Evolutionary conservation across 805 yeast species (phyloP), one percentile per base, ranked within the genome.

Genomic region (Saccharomyces paradoxus): DNA sequence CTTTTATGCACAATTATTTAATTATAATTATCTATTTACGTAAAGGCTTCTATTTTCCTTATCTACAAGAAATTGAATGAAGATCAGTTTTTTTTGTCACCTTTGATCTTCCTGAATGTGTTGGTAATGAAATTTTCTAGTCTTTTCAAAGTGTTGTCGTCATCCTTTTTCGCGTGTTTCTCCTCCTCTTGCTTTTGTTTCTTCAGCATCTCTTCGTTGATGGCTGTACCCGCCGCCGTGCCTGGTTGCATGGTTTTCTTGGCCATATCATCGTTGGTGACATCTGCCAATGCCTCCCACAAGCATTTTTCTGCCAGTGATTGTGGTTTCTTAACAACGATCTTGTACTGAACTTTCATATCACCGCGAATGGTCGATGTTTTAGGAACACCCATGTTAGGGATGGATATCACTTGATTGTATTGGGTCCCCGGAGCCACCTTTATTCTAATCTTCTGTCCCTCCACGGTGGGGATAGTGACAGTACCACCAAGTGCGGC

Each of bases 401-500:
- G 88, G 52, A 94, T 82, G 12, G 87, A 83, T 51, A 91, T 80
- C 24, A 76, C 76, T 52, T 83, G 80, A 27, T 92, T 95, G 46
- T 80, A 74, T 65, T 88, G 95, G 0, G 96, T 87, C 1, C 97
- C 98, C 0, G 87, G 74, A 51, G 95, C 84, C 12, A 94, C 84
- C 70, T 83, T 88, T 54, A 94, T 72, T 69, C 89, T 86, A 51
- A 95, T 74, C 37, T 78, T 78, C 46, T 80, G 80, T 4, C 95
- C 97, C 58, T 83, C 89, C 28, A 94, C 80, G 0, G 99, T 92
- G 32, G 98, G 98, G n/a, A 94, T 81, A 50, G 86, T 82, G 24
- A 94, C 79, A 48, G 81, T 83, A 41, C 99, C 99, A 57, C 99
- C 99, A 48, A 94, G 76, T 0, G 97, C 90, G 1, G 99, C 99